These are phyloP conservation scores for Stropharia rugosoannulata DNA, from an alignment of 768 basidiomycete species.

Conservation along the genomic window DNA sequence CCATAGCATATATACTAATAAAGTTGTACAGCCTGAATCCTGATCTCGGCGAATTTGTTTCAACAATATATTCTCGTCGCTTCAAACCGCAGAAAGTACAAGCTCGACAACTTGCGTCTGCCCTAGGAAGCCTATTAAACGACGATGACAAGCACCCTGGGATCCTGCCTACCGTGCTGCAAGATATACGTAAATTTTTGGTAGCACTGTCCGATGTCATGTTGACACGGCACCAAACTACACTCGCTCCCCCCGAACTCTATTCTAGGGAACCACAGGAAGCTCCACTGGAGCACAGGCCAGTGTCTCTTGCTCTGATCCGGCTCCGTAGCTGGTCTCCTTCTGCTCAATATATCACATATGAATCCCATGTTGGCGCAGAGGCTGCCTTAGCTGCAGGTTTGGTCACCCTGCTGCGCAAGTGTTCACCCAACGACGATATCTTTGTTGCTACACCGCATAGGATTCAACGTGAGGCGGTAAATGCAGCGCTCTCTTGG, in stretches of 20 bases:
- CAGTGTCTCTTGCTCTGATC: constrained; percentile 45
- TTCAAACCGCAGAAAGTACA: constrained; percentile 51
- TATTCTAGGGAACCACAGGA: constrained; percentile 13
- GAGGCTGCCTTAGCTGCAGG: constrained; percentile 48
- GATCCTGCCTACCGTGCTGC: constrained; percentile 21
- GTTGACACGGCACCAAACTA: constrained; percentile 36
- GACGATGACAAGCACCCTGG: constrained; percentile 19
- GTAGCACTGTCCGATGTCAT: constrained; percentile 43
- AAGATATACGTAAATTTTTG: constrained; percentile 34
- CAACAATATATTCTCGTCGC: constrained; percentile 47
- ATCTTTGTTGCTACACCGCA: constrained; percentile 55
- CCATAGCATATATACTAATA: neutral
- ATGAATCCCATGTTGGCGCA: constrained; percentile 45
- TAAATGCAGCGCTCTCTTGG: constrained; percentile 34
- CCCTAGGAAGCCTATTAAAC: constrained; percentile 28
- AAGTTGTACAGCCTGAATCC: constrained; percentile 39
- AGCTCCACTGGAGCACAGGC: constrained; percentile 24
- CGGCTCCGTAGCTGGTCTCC: constrained; percentile 33
- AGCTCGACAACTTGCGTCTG: constrained; percentile 34
- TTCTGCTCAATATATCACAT: constrained; percentile 33
- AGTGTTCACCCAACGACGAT: constrained; percentile 38
- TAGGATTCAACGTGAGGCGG: constrained; percentile 51
- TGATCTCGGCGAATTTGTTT: constrained; percentile 53
- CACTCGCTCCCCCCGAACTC: constrained; percentile 25
- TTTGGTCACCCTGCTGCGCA: constrained; percentile 35